A percentile compares a stretch with the other conserved stretches of the same genome.
Conservation (phyloP, 345 rosid species). For the Corchorus capsularis region DNA sequence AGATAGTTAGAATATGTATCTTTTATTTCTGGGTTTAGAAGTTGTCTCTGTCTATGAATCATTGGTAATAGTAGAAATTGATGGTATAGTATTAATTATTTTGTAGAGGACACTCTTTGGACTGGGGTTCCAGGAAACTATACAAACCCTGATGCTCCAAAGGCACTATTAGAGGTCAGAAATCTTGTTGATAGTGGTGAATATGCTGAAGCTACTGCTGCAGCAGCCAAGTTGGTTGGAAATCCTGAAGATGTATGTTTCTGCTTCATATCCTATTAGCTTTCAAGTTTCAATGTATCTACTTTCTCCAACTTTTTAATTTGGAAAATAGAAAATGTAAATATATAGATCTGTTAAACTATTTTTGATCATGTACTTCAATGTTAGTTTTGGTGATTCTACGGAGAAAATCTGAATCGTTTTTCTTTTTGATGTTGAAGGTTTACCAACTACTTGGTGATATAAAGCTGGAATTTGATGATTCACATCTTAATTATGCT, state of each 20-base stretch:
- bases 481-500: conserved; percentile 62
- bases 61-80: not conserved
- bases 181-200: conserved; percentile 61
- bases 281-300: too few species aligned
- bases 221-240: conserved; percentile 60
- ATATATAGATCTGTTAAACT: not conserved
- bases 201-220: conserved; percentile 70
- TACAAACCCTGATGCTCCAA: conserved; percentile 60
- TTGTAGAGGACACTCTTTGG: conserved; percentile 86
- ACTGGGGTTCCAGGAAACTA: conserved; percentile 80
- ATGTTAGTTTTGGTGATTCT: not conserved
- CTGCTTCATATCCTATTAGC: conserved; percentile 8
- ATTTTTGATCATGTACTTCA: not conserved
- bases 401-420: not conserved
- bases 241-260: conserved; percentile 66
- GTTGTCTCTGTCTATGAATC: not conserved
- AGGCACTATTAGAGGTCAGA: conserved; percentile 67
- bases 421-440: conserved; percentile 42
- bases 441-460: conserved; percentile 89
- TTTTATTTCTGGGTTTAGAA: not conserved
- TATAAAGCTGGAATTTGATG: conserved; percentile 72
- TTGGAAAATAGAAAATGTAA: not conserved
- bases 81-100: not conserved
- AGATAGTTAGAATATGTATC: not conserved
- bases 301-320: not conserved